A percentile compares a stretch with the other conserved stretches of the same genome.
These are phyloP conservation scores for Podila minutissima DNA, from an alignment of 192 early-diverging fungal species.

Conservation along the genomic window DNA sequence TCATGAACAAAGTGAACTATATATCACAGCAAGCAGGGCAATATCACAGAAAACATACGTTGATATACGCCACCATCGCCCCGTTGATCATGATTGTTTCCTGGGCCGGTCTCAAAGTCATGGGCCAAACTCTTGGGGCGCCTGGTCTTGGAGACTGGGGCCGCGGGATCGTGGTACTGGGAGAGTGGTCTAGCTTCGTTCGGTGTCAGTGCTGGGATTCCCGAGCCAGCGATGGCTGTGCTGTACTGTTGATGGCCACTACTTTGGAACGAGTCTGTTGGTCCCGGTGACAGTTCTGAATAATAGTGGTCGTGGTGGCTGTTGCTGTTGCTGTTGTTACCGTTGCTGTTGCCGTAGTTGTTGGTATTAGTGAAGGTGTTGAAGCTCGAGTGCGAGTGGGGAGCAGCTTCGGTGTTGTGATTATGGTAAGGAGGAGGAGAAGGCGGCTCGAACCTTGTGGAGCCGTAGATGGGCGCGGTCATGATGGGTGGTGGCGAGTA, in stretches of 20 bases:
- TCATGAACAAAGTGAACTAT: too few species aligned
- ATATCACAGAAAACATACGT: background rate
- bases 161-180: background rate
- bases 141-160: conserved; percentile 12
- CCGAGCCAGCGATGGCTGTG: background rate
- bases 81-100: background rate
- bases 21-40: background rate
- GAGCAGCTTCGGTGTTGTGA: background rate
- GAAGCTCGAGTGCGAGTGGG: background rate
- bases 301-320: conserved; percentile 1
- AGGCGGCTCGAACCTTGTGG: conserved; percentile 23
- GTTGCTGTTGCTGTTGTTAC: background rate
- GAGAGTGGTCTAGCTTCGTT: background rate
- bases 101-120: conserved; percentile 17
- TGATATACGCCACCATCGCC: background rate
- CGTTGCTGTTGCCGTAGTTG: conserved; percentile 1
- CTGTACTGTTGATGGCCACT: background rate
- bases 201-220: background rate
- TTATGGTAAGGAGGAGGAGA: conserved; percentile 28
- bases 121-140: conserved; percentile 49
- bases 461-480: conserved; percentile 42
- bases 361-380: background rate
- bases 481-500: conserved; percentile 42
- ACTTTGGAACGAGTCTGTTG: background rate
- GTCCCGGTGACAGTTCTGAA: background rate